These are phyloP conservation scores for Aspergillus saccharolyticus DNA, from an alignment of 495 filamentous ascomycete genomes.

Conservation along the genomic window DNA sequence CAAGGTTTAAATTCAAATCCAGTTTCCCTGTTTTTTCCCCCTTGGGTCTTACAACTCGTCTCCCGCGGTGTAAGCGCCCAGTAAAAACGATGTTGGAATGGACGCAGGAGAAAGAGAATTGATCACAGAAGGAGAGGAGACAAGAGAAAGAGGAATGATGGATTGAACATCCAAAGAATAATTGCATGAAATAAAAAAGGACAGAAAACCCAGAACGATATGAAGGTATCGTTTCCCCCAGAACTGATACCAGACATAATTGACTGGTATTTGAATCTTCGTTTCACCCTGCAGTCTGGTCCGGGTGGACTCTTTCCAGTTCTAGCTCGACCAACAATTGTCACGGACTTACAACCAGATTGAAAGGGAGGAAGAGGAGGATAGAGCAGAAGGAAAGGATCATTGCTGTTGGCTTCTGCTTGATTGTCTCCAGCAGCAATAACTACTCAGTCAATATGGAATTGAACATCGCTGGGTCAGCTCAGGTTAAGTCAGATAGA, in stretches of 20 bases:
- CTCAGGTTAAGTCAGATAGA: background rate
- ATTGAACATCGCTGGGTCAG: background rate
- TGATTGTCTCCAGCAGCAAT: background rate
- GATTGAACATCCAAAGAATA: too few species aligned
- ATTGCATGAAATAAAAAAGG: conserved; percentile 5
- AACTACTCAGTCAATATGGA: background rate
- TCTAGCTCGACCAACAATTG: conserved; percentile 10
- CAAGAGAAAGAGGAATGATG: background rate
- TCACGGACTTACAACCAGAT: background rate
- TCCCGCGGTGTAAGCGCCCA: conserved; percentile 3
- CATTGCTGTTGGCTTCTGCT: background rate
- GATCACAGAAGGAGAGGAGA: background rate
- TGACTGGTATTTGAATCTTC: conserved; percentile 22
- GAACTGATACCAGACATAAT: conserved; percentile 21
- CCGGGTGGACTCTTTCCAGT: conserved; percentile 7
- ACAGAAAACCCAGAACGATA: conserved; percentile 7
- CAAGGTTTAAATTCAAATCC: conserved; percentile 15
- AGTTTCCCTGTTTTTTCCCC: conserved; percentile 6
- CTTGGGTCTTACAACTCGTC: conserved; percentile 5
- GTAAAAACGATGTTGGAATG: background rate
- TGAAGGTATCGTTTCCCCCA: conserved; percentile 3
- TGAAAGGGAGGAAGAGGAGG: background rate
- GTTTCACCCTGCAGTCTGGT: conserved; percentile 18
- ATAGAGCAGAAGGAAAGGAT: background rate
- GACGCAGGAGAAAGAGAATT: too few species aligned